phyloP scores from a whole-genome alignment of 805 yeast species.

The Suhomyces vadensis region DNA sequence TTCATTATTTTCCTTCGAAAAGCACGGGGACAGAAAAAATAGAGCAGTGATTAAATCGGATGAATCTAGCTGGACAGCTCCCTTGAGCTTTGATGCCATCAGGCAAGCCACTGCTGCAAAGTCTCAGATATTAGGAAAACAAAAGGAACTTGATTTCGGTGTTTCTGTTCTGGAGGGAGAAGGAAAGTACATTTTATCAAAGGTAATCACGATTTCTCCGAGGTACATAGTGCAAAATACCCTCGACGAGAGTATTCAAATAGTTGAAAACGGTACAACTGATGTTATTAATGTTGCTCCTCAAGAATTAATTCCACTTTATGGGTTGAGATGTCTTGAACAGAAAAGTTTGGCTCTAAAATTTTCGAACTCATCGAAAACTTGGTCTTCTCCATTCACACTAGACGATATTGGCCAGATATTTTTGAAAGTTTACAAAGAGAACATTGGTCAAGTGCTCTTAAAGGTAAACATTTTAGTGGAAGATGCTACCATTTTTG shows the following conservation, averaged over 20 bases:
- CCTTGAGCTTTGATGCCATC: slow-evolving; percentile 83
- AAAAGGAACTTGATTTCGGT: slow-evolving; percentile 72
- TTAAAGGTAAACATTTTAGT: slow-evolving; percentile 70
- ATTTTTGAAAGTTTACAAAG: slow-evolving; percentile 66
- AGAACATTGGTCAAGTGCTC: slow-evolving; percentile 65
- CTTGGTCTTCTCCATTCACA: slow-evolving; percentile 88
- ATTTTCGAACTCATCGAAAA: slow-evolving; percentile 53
- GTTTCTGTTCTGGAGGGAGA: slow-evolving; percentile 75
- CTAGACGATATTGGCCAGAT: slow-evolving; percentile 83
- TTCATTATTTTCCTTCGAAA: slow-evolving; percentile 81
- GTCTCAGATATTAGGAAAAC: slow-evolving; percentile 49
- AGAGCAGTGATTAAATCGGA: slow-evolving; percentile 67
- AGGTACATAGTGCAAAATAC: slow-evolving; percentile 73
- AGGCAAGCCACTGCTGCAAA: slow-evolving; percentile 70
- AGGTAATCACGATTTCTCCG: slow-evolving; percentile 79
- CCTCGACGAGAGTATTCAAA: slow-evolving; percentile 53
- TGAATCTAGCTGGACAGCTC: slow-evolving; percentile 70
- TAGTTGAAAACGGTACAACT: slow-evolving; percentile 70
- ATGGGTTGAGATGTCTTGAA: slow-evolving; percentile 56
- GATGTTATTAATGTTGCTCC: slow-evolving; percentile 48
- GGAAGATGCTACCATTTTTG: slow-evolving; percentile 81
- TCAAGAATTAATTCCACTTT: slow-evolving; percentile 55
- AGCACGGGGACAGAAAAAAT: slow-evolving; percentile 55
- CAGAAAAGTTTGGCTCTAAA: slow-evolving; percentile 63
- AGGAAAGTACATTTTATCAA: slow-evolving; percentile 76